These are phyloP conservation scores for Xerocomellus amylosporus DNA, from an alignment of 768 basidiomycete genomes.

Conservation along the genomic window DNA sequence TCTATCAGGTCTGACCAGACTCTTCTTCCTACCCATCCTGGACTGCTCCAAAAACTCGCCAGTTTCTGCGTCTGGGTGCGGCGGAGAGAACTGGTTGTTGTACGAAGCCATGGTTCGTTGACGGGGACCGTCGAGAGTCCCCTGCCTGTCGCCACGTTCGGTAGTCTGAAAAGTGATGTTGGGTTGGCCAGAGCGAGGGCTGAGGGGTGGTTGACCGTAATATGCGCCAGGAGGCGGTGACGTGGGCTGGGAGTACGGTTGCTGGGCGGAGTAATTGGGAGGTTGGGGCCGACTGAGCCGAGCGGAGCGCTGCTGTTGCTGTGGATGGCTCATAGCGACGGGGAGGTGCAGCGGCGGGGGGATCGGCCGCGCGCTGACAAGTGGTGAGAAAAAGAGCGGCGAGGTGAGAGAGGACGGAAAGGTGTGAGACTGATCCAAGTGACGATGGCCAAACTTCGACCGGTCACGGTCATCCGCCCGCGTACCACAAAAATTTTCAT, in stretches of 20 bases:
- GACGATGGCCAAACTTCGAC: too few species aligned
- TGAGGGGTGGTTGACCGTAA: conserved; percentile 19
- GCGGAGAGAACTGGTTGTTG: conserved; percentile 45
- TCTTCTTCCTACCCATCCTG: conserved; percentile 79
- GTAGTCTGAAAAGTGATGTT: conserved; percentile 67
- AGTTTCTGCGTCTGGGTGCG: conserved; percentile 32
- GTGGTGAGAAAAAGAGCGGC: conserved; percentile 18
- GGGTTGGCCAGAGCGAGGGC: conserved; percentile 23
- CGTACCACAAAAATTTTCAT: neutral
- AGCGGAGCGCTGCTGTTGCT: conserved; percentile 37
- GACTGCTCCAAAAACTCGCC: conserved; percentile 43
- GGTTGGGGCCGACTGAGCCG: conserved; percentile 33
- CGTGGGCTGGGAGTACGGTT: conserved; percentile 20
- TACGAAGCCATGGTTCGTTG: conserved; percentile 45
- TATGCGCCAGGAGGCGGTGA: conserved; percentile 13
- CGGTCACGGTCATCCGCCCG: conserved; percentile 23
- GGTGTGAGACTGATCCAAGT: conserved; percentile 12
- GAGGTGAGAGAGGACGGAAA: conserved; percentile 1
- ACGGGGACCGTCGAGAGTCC: conserved; percentile 53
- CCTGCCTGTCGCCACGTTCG: conserved; percentile 68
- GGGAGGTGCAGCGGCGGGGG: neutral
- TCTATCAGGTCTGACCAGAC: conserved; percentile 86
- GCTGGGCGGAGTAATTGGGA: conserved; percentile 37
- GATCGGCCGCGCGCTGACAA: conserved; percentile 4
- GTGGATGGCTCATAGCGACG: conserved; percentile 39